Evolutionary conservation across 768 basidiomycete species (phyloP), one percentile per base, ranked within the genome.

Genomic region (Agaricus blazei): DNA sequence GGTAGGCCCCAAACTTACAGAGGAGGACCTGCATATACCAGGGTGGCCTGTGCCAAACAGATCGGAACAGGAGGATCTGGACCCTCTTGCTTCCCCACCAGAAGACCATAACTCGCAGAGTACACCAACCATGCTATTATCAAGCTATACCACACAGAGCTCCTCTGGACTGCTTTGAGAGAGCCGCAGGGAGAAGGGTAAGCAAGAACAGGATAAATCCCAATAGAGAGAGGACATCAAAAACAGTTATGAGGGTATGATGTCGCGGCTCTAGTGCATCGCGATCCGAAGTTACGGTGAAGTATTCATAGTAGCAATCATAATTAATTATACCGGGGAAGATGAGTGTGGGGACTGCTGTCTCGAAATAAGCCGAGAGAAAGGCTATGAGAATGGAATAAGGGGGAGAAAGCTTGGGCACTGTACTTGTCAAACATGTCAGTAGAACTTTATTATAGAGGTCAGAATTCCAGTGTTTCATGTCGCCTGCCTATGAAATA

Each of bases 21-120:
- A 7, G 54, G 12, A 24, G 54, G 54, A 29, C 8, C 54, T 5
- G 34, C 29, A 15, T 55, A 55, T 42, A 55, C 41, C 11, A 55
- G 31, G 5, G 31, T 9, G 3, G 54, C 19, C 28, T 55, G 54
- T 4, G 38, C 26, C 3, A 41, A 9, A 48, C 54, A 55, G n/a
- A 37, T 3, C 27, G 9, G 9, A 24, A n/a, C 36, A n/a, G 47
- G 45, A 4, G 54, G 54, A n/a, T 41, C 46, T 38, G 3, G 12
- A 8, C 37, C 37, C 23, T 40, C 24, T 44, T 55, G 54, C 12
- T 37, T 38, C 27, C 54, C 54, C 9, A 55, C 26, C n/a, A 48
- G 26, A 5, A 55, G 24, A 14, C 14, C 27, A 29, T 55, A 55
- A 9, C 34, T 37, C 11, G 28, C 14, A 11, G 54, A 12, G 12